A percentile compares a stretch with the other conserved stretches of the same genome.
Evolutionary conservation across 2,329 filamentous ascomycete species (phyloP).

Genomic region (Pseudocercospora eumusae): DNA sequence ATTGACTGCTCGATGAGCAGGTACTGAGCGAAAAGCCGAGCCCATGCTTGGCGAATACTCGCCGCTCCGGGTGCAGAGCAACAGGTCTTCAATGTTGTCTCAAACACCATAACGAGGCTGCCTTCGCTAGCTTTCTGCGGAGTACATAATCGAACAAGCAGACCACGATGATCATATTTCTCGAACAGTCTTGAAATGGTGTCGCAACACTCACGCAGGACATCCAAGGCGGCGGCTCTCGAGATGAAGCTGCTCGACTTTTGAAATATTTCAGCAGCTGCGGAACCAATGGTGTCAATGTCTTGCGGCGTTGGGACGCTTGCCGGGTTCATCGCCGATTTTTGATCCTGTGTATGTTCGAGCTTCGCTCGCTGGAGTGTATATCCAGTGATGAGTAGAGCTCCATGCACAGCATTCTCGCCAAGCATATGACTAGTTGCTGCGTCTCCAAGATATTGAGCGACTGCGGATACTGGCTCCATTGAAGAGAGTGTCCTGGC

Average conservation of each 20-base stretch:
- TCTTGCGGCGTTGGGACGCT: neutral
- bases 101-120: neutral
- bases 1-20: constrained; percentile 9
- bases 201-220: constrained; percentile 14
- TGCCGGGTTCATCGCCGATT: neutral
- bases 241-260: constrained; percentile 38
- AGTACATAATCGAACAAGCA: neutral
- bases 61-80: constrained; percentile 13
- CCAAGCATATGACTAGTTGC: constrained; percentile 21
- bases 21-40: constrained; percentile 23
- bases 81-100: neutral
- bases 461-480: constrained; percentile 14
- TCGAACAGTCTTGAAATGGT: neutral
- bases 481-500: constrained; percentile 63
- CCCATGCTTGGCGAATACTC: constrained; percentile 26
- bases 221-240: constrained; percentile 33
- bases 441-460: neutral
- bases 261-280: constrained; percentile 18
- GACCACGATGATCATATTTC: neutral
- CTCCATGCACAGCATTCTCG: constrained; percentile 40
- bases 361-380: neutral
- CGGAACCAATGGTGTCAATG: neutral
- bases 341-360: neutral
- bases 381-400: constrained; percentile 37
- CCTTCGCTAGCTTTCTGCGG: neutral